Evolutionary conservation across 2,329 filamentous ascomycete species (phyloP), one percentile per base, ranked within the genome.

Genomic region (Shiraia sp.): DNA sequence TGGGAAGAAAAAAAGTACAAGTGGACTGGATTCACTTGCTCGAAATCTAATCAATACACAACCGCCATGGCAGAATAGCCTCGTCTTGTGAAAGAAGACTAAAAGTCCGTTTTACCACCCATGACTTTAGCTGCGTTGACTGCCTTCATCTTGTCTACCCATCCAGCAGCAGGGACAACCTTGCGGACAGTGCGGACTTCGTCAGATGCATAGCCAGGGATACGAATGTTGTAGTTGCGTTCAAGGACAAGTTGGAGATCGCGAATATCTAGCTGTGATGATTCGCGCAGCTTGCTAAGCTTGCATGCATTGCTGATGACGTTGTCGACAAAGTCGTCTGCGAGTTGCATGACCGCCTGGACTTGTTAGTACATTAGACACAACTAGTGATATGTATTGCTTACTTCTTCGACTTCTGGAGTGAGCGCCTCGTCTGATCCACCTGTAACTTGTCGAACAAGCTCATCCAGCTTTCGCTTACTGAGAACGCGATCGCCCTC

Each of bases 81-180:
- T n/a, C n/a, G n/a, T n/a, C n/a, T n/a, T n/a, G n/a, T n/a, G n/a
- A n/a, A n/a, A n/a, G n/a, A n/a, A 22, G 19, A 23, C 31, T 56
- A 71, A 36, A 70, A 66, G 38, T 72, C 70, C 25, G 63, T 66
- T 57, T 72, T 73, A 7, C 70, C 70, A 42, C 73, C 73, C 73
- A 77, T 78, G 45, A 74, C 90, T 76, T 97, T 97, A 32, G 90
- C 90, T 2, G 91, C 92, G 72, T 96, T 90, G 12, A 99, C 87
- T 16, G 93, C 92, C 61, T 90, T 92, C 86, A 99, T 95, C 78
- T 99, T 99, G 55, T 88, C 86, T 49, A 93, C 92, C 90, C 93
- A 99, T 15, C 84, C 88, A 12, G 86, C 76, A 14, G 90, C 85
- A 2, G 93, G 93, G 66, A 93, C 87, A 38, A 95, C 87, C 76